Conservation (phyloP, 192 early-diverging fungal species). For the Backusella macrospora region DNA sequence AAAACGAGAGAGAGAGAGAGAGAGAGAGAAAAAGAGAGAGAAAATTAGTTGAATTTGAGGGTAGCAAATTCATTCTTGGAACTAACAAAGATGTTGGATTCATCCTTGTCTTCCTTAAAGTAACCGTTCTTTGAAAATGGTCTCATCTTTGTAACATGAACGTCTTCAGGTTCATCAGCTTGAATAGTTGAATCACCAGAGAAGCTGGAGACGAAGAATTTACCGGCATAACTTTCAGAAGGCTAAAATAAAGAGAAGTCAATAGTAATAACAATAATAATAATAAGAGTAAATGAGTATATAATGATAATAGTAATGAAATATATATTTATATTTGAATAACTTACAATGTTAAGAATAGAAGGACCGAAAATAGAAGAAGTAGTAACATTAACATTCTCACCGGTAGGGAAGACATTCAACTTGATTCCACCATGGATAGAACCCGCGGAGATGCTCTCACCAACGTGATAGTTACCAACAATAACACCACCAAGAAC, state of each 20-base stretch:
- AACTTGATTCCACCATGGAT: conserved; percentile 19
- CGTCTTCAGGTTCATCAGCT: conserved; percentile 33
- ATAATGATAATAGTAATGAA: too few relatives aligned
- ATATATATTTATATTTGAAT: background rate
- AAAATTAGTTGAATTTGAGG: conserved; percentile 20
- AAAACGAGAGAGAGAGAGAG: background rate
- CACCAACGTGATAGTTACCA: conserved; percentile 19
- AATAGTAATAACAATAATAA: too few relatives aligned
- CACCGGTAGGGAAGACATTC: conserved; percentile 11
- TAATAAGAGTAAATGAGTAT: background rate
- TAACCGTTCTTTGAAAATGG: conserved; percentile 29
- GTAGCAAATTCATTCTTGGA: conserved; percentile 22
- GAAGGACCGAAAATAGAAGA: conserved; percentile 14
- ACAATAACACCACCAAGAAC: conserved; percentile 23
- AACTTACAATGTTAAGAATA: conserved; percentile 27
- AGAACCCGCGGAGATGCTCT: conserved; percentile 10
- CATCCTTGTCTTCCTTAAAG: conserved; percentile 24
- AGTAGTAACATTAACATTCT: conserved; percentile 18
- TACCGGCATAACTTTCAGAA: conserved; percentile 28
- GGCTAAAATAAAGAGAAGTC: conserved; percentile 19
- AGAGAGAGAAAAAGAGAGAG: background rate
- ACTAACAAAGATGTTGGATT: conserved; percentile 19
- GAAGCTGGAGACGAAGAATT: conserved; percentile 21
- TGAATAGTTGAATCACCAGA: conserved; percentile 13
- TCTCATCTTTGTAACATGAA: conserved; percentile 39